Conservation (phyloP, 768 basidiomycete species). For the Mycena vitilis region DNA sequence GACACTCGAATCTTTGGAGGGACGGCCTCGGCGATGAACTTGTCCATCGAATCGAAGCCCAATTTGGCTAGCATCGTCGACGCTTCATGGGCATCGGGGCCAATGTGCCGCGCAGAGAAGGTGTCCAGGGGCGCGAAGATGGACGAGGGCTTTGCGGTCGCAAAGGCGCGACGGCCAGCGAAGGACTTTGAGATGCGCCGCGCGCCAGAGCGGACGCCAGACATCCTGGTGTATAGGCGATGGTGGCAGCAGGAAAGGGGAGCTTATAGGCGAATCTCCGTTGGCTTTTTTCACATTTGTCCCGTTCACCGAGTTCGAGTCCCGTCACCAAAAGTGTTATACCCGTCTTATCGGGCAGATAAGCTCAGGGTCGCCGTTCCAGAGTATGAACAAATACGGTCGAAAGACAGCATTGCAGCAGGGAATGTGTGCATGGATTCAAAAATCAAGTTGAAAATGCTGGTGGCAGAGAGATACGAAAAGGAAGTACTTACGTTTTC, state of each 20-base stretch:
- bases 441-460: neutral
- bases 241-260: conserved; percentile 32
- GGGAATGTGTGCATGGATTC: neutral
- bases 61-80: conserved; percentile 84
- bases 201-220: conserved; percentile 34
- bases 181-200: conserved; percentile 36
- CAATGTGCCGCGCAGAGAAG: conserved; percentile 92
- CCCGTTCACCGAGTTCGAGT: conserved; percentile 31
- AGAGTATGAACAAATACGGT: neutral
- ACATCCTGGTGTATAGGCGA: conserved; percentile 39
- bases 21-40: conserved; percentile 86
- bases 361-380: conserved; percentile 12
- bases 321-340: neutral
- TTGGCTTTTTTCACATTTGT: no score
- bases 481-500: no score
- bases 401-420: neutral
- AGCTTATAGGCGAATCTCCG: neutral
- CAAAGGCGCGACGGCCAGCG: conserved; percentile 54
- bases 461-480: no score
- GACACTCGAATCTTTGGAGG: conserved; percentile 84
- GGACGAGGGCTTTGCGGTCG: conserved; percentile 68
- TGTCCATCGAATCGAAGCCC: conserved; percentile 90
- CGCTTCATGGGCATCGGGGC: conserved; percentile 87
- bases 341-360: conserved; percentile 14
- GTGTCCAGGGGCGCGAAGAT: conserved; percentile 90